Conservation (phyloP, 2,329 filamentous ascomycete species). For the Fusarium longipes region DNA sequence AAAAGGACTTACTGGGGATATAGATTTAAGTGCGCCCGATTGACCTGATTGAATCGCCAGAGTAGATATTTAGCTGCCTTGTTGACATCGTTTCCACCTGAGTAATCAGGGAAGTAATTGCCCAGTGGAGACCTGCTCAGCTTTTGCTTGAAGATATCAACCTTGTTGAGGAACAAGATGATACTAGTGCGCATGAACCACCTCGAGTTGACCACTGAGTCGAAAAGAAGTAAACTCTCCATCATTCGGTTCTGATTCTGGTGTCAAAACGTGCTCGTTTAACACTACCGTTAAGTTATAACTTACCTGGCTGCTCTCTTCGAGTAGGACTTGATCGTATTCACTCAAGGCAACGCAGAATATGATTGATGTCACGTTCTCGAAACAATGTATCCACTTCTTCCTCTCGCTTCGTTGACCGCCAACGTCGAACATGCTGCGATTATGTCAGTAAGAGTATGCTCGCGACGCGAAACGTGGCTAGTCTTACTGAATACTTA, state of each 20-base stretch:
- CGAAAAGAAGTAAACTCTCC: conserved; percentile 95
- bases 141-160: conserved; percentile 97
- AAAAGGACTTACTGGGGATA: conserved; percentile 86
- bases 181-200: conserved; percentile 99
- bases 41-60: conserved; percentile 99
- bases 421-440: conserved; percentile 98
- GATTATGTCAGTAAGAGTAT: conserved; percentile 36
- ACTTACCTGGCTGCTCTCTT: conserved; percentile 90
- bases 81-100: conserved; percentile 96
- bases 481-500: conserved; percentile 91
- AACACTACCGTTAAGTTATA: conserved; percentile 1
- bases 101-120: conserved; percentile 98
- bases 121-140: conserved; percentile 87
- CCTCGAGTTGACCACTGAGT: conserved; percentile 97
- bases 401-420: conserved; percentile 97
- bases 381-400: conserved; percentile 99
- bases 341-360: conserved; percentile 98
- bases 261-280: conserved; percentile 11
- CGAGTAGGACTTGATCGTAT: conserved; percentile 95
- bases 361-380: conserved; percentile 99
- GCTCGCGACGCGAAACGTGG: neutral
- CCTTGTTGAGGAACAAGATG: conserved; percentile 98
- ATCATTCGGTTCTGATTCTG: conserved; percentile 95
- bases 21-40: conserved; percentile 92
- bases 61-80: conserved; percentile 97